phyloP scores from a whole-genome alignment of 768 basidiomycete genomes.

The Pholiota conissans region DNA sequence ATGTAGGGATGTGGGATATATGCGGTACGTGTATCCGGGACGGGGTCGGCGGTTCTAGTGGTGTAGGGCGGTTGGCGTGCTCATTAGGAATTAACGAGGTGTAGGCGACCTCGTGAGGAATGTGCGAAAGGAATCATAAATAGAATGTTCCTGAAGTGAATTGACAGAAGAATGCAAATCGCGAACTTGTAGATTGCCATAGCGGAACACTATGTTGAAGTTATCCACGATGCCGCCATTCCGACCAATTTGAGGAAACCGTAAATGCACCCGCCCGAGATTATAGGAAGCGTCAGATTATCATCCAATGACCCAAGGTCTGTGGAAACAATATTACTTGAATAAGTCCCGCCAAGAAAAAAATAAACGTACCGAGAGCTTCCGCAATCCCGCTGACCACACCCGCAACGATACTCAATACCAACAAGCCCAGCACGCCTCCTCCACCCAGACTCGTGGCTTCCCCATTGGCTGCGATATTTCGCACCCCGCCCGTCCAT shows the following conservation, averaged over 20 bases:
- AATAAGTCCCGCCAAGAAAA: constrained; percentile 5
- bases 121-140: no score
- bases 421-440: constrained; percentile 51
- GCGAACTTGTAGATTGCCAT: no score
- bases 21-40: background rate
- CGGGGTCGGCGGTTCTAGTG: background rate
- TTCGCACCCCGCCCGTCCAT: constrained; percentile 52
- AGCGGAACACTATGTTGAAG: constrained; percentile 1
- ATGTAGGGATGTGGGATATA: background rate
- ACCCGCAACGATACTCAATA: constrained; percentile 66
- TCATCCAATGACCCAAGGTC: constrained; percentile 87
- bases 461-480: constrained; percentile 23
- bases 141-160: no score
- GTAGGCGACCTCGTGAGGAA: no score
- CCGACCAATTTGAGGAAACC: constrained; percentile 43
- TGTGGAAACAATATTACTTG: constrained; percentile 28
- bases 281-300: constrained; percentile 86
- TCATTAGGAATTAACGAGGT: no score
- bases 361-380: constrained; percentile 68
- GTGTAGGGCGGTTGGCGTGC: no score
- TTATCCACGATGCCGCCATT: constrained; percentile 28
- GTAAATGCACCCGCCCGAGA: constrained; percentile 67
- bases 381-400: constrained; percentile 85
- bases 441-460: constrained; percentile 25
- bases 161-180: no score